These are phyloP conservation scores for Pulveroboletus sp. DNA, from an alignment of 768 basidiomycete species.

Conservation along the genomic window DNA sequence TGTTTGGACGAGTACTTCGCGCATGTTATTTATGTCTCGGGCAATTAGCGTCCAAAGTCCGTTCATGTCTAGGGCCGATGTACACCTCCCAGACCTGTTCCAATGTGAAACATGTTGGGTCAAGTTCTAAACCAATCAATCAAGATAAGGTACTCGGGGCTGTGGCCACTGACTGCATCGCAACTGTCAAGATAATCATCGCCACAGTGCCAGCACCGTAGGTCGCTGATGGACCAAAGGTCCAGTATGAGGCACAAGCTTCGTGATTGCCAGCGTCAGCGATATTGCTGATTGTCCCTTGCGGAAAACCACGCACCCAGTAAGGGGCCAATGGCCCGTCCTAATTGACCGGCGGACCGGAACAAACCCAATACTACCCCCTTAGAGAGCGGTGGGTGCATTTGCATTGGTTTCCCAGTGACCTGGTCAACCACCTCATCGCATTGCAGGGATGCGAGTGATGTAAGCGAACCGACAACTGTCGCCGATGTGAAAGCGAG, in stretches of 20 bases:
- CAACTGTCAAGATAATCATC: conserved; percentile 54
- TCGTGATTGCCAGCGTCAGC: conserved; percentile 11
- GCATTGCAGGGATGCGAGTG: conserved; percentile 86
- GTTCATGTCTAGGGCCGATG: conserved; percentile 4
- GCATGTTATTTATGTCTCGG: conserved; percentile 10
- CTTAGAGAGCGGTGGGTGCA: conserved; percentile 70
- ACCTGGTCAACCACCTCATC: conserved; percentile 62
- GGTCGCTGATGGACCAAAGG: conserved; percentile 76
- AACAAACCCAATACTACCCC: conserved; percentile 83
- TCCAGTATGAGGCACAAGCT: conserved; percentile 90
- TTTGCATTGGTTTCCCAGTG: conserved; percentile 49
- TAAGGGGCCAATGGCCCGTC: conserved; percentile 87
- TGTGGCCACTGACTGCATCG: conserved; percentile 49
- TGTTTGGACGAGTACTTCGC: conserved; percentile 10
- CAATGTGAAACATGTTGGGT: conserved; percentile 3
- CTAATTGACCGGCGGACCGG: conserved; percentile 91
- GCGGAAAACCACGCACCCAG: conserved; percentile 51
- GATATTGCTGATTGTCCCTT: background rate
- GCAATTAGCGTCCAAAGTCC: background rate
- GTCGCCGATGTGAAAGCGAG: conserved; percentile 94
- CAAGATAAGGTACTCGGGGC: conserved; percentile 4
- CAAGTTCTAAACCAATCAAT: conserved; percentile 12
- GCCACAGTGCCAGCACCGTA: conserved; percentile 60
- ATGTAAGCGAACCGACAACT: conserved; percentile 89
- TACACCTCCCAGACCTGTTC: background rate